These are phyloP conservation scores for Saturnispora silvae DNA, from an alignment of 805 yeast genomes.

Conservation along the genomic window DNA sequence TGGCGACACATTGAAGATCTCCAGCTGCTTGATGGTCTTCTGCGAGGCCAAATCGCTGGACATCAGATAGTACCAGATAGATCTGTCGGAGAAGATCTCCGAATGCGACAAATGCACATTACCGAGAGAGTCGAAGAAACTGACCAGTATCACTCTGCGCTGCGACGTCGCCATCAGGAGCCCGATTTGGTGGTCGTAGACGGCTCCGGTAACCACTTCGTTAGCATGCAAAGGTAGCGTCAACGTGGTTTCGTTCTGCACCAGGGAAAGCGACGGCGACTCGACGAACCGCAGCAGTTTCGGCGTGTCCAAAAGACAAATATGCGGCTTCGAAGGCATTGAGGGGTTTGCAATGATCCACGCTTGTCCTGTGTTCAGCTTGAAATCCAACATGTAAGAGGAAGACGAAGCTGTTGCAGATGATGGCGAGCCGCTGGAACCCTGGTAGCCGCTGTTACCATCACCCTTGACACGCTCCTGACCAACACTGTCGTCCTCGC, in stretches of 20 bases:
- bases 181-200: constrained; percentile 66
- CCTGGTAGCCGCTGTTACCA: too few relatives aligned
- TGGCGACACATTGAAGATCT: constrained; percentile 32
- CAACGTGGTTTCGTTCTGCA: constrained; percentile 26
- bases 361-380: background rate
- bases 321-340: constrained; percentile 50
- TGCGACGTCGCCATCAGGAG: constrained; percentile 57
- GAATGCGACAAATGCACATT: constrained; percentile 31
- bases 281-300: too few relatives aligned
- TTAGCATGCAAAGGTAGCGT: constrained; percentile 33
- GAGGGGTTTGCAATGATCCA: constrained; percentile 50
- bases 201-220: constrained; percentile 49
- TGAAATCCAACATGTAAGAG: too few relatives aligned
- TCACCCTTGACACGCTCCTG: too few relatives aligned
- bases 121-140: constrained; percentile 60
- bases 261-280: constrained; percentile 42
- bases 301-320: too few relatives aligned
- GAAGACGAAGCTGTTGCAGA: too few relatives aligned
- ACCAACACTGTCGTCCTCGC: too few relatives aligned
- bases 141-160: constrained; percentile 52
- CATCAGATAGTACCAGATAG: constrained; percentile 10
- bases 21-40: constrained; percentile 48
- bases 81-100: constrained; percentile 16
- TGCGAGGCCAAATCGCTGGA: constrained; percentile 17
- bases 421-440: too few relatives aligned